Evolutionary conservation across 1,284 basidiomycete species (phyloP).

Genomic region (Chiua sp.): DNA sequence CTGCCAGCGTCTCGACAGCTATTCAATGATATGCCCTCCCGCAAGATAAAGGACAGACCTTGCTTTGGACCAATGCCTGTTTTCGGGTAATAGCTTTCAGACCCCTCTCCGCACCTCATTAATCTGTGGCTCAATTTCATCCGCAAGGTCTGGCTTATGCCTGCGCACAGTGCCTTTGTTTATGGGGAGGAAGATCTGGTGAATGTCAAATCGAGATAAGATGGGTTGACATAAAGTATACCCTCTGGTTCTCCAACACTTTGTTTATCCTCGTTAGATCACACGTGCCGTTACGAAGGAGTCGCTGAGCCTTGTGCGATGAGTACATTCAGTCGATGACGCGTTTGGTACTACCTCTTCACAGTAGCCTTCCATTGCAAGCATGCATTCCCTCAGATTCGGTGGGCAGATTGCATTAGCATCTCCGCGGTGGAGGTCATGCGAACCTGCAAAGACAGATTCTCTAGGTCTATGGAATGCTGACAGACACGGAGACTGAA

Average conservation of each 20-base stretch:
- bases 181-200: constrained; percentile 71
- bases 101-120: constrained; percentile 73
- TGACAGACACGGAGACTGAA: constrained; percentile 52
- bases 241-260: constrained; percentile 67
- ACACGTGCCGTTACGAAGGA: constrained; percentile 70
- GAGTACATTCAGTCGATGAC: not conserved
- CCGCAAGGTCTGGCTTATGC: constrained; percentile 74
- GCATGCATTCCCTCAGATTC: constrained; percentile 71
- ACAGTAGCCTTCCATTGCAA: constrained; percentile 75
- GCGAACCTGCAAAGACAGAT: constrained; percentile 67
- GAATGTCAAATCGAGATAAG: constrained; percentile 5
- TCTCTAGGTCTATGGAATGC: constrained; percentile 64
- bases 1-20: constrained; percentile 38
- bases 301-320: constrained; percentile 58
- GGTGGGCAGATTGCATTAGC: constrained; percentile 67
- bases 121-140: constrained; percentile 81
- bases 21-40: not conserved
- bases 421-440: constrained; percentile 64
- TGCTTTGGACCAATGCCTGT: constrained; percentile 60
- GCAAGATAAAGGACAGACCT: constrained; percentile 44
- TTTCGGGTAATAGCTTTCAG: constrained; percentile 62
- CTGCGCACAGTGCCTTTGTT: constrained; percentile 68
- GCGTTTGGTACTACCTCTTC: constrained; percentile 54
- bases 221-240: constrained; percentile 32
- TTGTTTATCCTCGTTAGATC: constrained; percentile 72